These are phyloP conservation scores for Domatiomyces globalis DNA, from an alignment of 2,329 filamentous ascomycete genomes.

Conservation along the genomic window DNA sequence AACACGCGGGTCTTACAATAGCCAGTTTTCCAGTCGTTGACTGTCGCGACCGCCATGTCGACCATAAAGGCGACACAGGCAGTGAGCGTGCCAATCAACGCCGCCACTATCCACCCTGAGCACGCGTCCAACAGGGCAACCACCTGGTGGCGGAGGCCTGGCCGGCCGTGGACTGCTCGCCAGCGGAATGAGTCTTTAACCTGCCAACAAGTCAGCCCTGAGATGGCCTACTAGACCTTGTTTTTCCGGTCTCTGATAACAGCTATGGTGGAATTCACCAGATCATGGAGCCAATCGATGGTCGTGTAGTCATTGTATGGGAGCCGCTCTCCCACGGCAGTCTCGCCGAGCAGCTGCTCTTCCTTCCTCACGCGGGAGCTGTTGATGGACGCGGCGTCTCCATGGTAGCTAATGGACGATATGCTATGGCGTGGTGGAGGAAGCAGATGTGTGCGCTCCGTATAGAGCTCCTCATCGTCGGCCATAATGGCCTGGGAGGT, in stretches of 20 bases:
- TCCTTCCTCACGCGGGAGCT: slow-evolving; percentile 33
- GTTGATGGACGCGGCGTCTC: slow-evolving; percentile 30
- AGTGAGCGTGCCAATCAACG: slow-evolving; percentile 40
- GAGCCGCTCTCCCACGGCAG: slow-evolving; percentile 39
- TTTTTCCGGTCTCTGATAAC: neutral
- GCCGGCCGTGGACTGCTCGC: slow-evolving; percentile 30
- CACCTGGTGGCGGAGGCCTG: slow-evolving; percentile 29
- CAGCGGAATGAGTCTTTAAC: slow-evolving; percentile 45
- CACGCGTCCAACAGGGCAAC: slow-evolving; percentile 35
- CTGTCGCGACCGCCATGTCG: slow-evolving; percentile 40
- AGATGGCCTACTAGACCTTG: neutral
- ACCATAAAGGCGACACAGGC: slow-evolving; percentile 43
- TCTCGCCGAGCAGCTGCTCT: slow-evolving; percentile 33
- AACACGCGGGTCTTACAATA: slow-evolving; percentile 37
- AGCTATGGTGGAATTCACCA: slow-evolving; percentile 25
- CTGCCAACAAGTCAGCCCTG: slow-evolving; percentile 18
- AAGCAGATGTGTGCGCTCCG: slow-evolving; percentile 9
- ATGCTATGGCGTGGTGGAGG: slow-evolving; percentile 18
- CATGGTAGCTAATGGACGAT: slow-evolving; percentile 26
- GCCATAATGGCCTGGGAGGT: slow-evolving; percentile 3
- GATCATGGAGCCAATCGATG: slow-evolving; percentile 48
- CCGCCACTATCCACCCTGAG: slow-evolving; percentile 43
- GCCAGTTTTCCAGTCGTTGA: slow-evolving; percentile 45
- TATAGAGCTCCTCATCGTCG: slow-evolving; percentile 6
- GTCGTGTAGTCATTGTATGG: slow-evolving; percentile 49